Evolutionary conservation across 2,329 filamentous ascomycete species (phyloP), one percentile per base, ranked within the genome.

Genomic region (Botrytis deweyae): DNA sequence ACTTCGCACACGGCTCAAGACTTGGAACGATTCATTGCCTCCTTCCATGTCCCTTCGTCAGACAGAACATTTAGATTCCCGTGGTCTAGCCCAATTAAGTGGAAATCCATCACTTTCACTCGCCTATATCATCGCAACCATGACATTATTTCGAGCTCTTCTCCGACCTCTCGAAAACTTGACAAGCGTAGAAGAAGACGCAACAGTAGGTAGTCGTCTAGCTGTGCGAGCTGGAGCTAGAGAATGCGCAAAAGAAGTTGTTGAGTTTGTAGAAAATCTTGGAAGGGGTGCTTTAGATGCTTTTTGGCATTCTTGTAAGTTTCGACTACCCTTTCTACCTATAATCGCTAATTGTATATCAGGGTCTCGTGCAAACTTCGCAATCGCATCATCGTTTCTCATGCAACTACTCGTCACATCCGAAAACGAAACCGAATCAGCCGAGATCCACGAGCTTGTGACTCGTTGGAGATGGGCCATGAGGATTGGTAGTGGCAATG

Each of bases 141-240:
- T 82, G 80, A 82, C 79, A 8, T 76, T 82, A 16, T 82, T 82
- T 69, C 77, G 80, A 0, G 81, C 81, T 8, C 75, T 82, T 3
- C 73, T 82, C 2, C 76, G 81, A 46, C 81, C 81, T 1, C 74
- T 82, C 8, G 78, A 80, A n/a, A 78, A 78, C 70, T 38, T 79
- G 2, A 76, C 73, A 9, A 75, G 72, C 40, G 64, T 77, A 16
- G 77, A 80, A 67, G 78, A 80, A 65, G 78, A 78, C 33, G 76
- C 79, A 63, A 77, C 77, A 22, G 70, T 76, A 7, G 75, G 75
- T 6, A 77, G 77, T 36, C 72, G 78, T 20, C 61, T 72, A 42
- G 79, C 79, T 2, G 79, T 80, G 9, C 75, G 79, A 71, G 76
- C 77, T 25, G 79, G 79, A 1, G 79, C 80, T 2, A 80, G 78